These are phyloP conservation scores for Steccherinum ochraceum DNA, from an alignment of 768 basidiomycete species.

Conservation along the genomic window DNA sequence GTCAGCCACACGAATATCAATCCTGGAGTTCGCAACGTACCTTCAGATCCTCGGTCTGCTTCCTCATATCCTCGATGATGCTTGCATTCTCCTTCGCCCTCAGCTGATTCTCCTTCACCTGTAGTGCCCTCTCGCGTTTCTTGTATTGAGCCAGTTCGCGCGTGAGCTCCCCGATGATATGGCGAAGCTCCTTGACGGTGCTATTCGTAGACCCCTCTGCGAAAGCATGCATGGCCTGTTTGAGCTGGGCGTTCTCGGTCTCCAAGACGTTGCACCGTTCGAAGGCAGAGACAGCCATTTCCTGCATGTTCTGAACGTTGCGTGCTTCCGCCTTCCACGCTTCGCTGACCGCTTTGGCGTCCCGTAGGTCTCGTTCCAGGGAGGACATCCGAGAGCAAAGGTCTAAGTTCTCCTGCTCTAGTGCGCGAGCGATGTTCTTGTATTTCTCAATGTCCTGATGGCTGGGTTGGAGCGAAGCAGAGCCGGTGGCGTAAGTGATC, in stretches of 20 bases:
- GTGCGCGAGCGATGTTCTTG: background rate
- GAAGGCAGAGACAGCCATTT: constrained; percentile 14
- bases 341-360: constrained; percentile 3
- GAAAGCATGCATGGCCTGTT: constrained; percentile 13
- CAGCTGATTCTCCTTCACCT: constrained; percentile 7
- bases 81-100: constrained; percentile 11
- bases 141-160: constrained; percentile 11
- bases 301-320: constrained; percentile 14
- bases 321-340: constrained; percentile 9
- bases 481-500: background rate
- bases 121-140: constrained; percentile 11
- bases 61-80: constrained; percentile 15
- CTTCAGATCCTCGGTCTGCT: constrained; percentile 15
- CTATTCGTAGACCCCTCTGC: constrained; percentile 9
- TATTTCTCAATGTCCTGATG: background rate
- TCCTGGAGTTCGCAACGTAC: constrained; percentile 6
- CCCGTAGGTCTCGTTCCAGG: background rate
- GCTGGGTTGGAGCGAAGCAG: background rate
- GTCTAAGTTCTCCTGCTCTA: background rate
- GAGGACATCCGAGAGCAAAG: background rate
- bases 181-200: constrained; percentile 14
- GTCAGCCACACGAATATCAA: too few relatives aligned
- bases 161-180: constrained; percentile 11
- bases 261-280: constrained; percentile 17
- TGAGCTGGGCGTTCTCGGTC: constrained; percentile 16